These are phyloP conservation scores for Microdochium paspali DNA, from an alignment of 2,329 filamentous ascomycete genomes.

Conservation along the genomic window DNA sequence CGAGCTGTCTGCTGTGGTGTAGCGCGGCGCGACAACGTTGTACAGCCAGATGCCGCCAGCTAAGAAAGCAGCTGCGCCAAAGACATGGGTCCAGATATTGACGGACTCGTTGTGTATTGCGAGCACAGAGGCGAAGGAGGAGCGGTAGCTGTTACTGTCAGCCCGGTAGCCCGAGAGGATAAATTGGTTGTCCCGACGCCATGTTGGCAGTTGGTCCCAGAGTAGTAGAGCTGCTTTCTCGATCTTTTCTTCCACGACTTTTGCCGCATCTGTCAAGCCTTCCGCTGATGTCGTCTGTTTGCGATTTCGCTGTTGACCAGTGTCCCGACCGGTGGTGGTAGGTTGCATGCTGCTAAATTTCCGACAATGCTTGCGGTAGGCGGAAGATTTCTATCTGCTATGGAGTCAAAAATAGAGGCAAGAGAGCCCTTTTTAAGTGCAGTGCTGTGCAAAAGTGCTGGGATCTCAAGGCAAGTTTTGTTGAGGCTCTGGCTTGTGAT, in stretches of 20 bases:
- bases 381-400: neutral
- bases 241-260: conserved; percentile 27
- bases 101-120: conserved; percentile 53
- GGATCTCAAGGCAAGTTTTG: neutral
- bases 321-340: conserved; percentile 4
- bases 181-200: conserved; percentile 51
- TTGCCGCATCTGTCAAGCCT: conserved; percentile 13
- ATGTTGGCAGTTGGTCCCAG: conserved; percentile 49
- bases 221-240: conserved; percentile 33
- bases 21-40: conserved; percentile 51
- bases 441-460: neutral
- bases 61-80: conserved; percentile 55
- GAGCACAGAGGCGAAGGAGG: conserved; percentile 36
- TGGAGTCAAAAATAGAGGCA: neutral
- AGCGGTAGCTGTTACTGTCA: conserved; percentile 35
- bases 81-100: conserved; percentile 54
- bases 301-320: conserved; percentile 16
- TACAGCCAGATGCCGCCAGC: conserved; percentile 43
- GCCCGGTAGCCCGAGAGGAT: conserved; percentile 45
- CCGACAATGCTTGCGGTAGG: neutral
- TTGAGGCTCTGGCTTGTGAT: conserved; percentile 1
- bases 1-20: conserved; percentile 46
- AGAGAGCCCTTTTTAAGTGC: neutral
- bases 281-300: conserved; percentile 18
- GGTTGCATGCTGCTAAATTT: neutral